Base-by-base conservation (phyloP, 2,329 filamentous ascomycete genomes). In the Neopestalotiopsis rosae region DNA sequence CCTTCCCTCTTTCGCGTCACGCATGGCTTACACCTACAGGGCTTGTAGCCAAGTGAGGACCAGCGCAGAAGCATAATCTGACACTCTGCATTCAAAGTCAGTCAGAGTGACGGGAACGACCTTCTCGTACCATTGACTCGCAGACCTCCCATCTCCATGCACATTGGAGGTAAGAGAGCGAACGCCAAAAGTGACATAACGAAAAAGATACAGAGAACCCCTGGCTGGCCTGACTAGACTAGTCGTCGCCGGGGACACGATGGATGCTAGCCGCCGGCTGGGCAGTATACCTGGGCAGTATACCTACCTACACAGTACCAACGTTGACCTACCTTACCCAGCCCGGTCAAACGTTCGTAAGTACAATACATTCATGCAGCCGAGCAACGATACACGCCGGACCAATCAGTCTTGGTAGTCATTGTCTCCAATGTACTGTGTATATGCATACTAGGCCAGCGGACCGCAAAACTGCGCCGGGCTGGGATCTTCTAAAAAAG, bases 231-330 rank as follows among this genome's bases (percentile, higher is more conserved):
- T 28, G 24, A 24, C 24, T 34, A 17, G 30, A 30, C 57, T 24
- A 59, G 59, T 20, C 28, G 20, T 56, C 59, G 30, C 30, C 59
- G 40, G 34, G 32, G 7, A 38, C 13, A 20, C n/a, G 13, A 20
- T 20, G 10, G 34, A 38, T 7, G 34, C 40, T 62, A 62, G 59
- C 59, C 30, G 59, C 59, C 59, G 30, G 32, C 30, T 62, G 59
- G 59, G 59, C 59, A 62, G 34, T 62, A 62, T 62, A 34, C n/a
- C 32, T 17, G 9, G 24, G 17, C 14, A 30, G 6, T 34, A 30
- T 62, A 61, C 58, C 6, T 24, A 28, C 59, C 14, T 30, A 17
- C 28, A 40, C 40, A 28, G 24, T 28, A 28, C 24, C 24, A 28
- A 28, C 24, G 24, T 28, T 28, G 24, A 13, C 5, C 20, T 24